Base-by-base conservation (phyloP, 2,329 filamentous ascomycete species). In the Claviceps citrina region DNA sequence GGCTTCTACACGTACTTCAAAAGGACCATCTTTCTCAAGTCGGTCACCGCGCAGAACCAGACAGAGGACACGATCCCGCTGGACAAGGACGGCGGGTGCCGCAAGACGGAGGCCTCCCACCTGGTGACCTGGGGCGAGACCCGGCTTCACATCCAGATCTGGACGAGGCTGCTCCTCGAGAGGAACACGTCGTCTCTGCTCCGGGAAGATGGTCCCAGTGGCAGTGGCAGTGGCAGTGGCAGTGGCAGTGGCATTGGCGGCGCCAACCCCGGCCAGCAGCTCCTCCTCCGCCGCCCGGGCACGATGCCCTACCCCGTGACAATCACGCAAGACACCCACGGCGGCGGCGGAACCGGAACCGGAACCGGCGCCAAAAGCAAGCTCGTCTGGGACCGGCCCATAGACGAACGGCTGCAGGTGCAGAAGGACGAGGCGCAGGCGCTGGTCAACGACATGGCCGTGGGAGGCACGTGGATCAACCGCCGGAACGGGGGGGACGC, bases 1-100 rank as follows among this genome's bases (percentile, higher is more conserved):
- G 85, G 84, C 2, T 95, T 95, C 62, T 95, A 94, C 63, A 83
- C 74, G 1, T 93, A 94, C 65, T 96, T 83, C 59, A 78, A 86
- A 60, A 84, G 86, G 47, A 81, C 80, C 7, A 84, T 93, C 46
- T 93, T 89, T 64, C 67, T 93, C 45, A 76, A 78, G 49, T 77
- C 75, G 13, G 62, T 68, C 9, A 59, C 60, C 0, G 56, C 62
- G 1, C 54, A 73, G 43, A 68, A 70, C 46, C 52, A 53, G n/a
- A 65, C 65, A 13, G 53, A 54, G 12, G 54, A 62, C n/a, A 54
- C 61, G 36, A 56, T 66, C 2, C 59, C 66, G 1, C 59, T 65
- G 20, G 75, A 79, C 47, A 50, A 62, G 34, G 59, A 73, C 44
- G 76, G 76, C 30, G 76, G 76, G 7, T 61, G 69, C 16, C 57